phyloP scores from a whole-genome alignment of 192 early-diverging fungal species.

The Backusella tarrabulga region DNA sequence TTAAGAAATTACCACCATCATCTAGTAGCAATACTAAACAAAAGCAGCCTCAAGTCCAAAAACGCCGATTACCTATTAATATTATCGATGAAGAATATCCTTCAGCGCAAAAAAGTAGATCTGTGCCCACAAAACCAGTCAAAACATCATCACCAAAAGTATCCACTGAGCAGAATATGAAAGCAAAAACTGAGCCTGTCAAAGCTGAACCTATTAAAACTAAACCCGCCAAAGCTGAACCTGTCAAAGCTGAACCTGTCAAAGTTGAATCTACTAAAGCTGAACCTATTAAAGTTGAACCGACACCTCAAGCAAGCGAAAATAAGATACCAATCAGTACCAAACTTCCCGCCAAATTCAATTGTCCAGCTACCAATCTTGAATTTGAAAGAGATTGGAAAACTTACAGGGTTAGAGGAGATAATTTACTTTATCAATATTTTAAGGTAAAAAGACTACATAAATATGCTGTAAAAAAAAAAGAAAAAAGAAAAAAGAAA shows the following conservation, averaged over 20 bases:
- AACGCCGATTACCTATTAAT: slow-evolving; percentile 47
- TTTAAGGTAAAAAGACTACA: slow-evolving; percentile 50
- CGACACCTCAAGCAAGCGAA: neutral
- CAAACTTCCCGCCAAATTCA: neutral
- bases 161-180: neutral
- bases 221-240: neutral
- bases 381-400: slow-evolving; percentile 80
- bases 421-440: slow-evolving; percentile 50
- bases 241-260: neutral
- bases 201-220: neutral
- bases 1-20: slow-evolving; percentile 41
- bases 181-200: neutral
- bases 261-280: neutral
- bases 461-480: too few species aligned
- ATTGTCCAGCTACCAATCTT: slow-evolving; percentile 44
- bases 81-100: slow-evolving; percentile 46
- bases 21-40: neutral
- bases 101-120: neutral
- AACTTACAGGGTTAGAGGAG: slow-evolving; percentile 45
- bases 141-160: neutral
- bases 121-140: neutral
- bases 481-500: neutral
- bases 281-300: neutral
- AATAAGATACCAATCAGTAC: neutral
- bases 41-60: slow-evolving; percentile 8